Conservation (phyloP, 139 green algal species). For the Auxenochlorella pyrenoidosa region DNA sequence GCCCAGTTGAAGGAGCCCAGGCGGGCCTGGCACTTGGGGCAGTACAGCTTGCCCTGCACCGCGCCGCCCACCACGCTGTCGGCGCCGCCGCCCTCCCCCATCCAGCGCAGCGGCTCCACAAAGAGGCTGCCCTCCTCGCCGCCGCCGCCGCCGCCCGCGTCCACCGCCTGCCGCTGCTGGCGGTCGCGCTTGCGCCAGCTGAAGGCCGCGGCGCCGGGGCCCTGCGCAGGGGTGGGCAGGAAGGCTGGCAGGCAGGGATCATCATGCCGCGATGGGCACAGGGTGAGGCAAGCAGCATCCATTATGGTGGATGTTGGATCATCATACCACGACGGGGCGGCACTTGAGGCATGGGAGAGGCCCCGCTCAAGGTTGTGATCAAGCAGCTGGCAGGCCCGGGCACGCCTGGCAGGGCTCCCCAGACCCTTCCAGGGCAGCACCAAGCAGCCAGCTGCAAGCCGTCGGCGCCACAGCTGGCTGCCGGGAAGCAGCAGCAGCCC, state of each 20-base stretch:
- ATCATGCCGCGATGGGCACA: background rate
- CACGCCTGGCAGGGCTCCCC: too few species aligned
- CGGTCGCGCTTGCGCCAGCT: conserved; percentile 44
- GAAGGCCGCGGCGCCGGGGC: conserved; percentile 48
- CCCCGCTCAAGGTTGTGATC: background rate
- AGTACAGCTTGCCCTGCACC: conserved; percentile 89
- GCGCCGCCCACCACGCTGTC: conserved; percentile 49
- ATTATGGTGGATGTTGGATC: too few species aligned
- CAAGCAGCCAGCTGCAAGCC: background rate
- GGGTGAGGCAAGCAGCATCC: too few species aligned
- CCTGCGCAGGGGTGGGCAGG: conserved; percentile 13
- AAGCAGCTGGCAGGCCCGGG: background rate
- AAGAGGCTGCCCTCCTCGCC: conserved; percentile 70
- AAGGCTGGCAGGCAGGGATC: background rate
- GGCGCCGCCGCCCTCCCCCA: conserved; percentile 53
- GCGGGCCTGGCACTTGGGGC: conserved; percentile 65
- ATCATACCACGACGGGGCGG: background rate
- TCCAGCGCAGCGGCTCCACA: conserved; percentile 86
- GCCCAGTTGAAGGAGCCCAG: conserved; percentile 91
- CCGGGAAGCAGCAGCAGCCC: background rate
- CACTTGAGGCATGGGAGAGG: background rate
- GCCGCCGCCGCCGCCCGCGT: background rate
- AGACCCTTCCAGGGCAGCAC: background rate
- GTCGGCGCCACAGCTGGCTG: background rate
- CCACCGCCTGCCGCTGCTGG: conserved; percentile 17